Evolutionary conservation across 1,139 yeast species (phyloP), one percentile per base, ranked within the genome.

Genomic region (Entelexis paramagnoliae): DNA sequence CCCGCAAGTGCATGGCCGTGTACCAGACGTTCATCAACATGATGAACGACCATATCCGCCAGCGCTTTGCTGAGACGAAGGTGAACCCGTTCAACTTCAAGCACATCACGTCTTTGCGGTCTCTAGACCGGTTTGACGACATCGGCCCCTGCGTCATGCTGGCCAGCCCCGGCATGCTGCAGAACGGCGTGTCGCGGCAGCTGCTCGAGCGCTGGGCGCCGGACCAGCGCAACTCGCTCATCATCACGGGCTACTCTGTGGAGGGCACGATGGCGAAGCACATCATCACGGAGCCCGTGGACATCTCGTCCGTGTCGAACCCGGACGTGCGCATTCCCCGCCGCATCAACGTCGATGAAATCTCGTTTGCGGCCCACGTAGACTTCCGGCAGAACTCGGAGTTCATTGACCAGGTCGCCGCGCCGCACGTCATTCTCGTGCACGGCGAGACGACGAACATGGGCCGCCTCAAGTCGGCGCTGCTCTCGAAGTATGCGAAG

Each of bases 401-500:
- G 55, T 91, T 91, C 62, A 91, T 91, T 52, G 96, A 89, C 61
- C 73, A 80, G 56, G 87, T 91, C 6, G 83, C 83, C 55, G 95
- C 99, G 0, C 77, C 78, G 57, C 81, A 83, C 54, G 65, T 72
- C 47, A 87, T 91, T 55, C 74, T 91, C 54, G 99, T 91, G 1
- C 99, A 91, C 66, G 99, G 99, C n/a, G 99, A 91, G 64, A 81
- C 94, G 2, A 88, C 86, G 60, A 96, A 96, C 29, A 91, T 91
- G 98, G 98, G 97, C 53, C 80, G 98, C 64, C 72, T 91, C 51
- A 91, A 91, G 66, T 85, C 96, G 26, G 98, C 98, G 0, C 72
- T 91, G 44, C 71, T 88, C 60, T 86, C 96, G 54, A 88, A 88
- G 66, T 93, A 89, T 63, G 76, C 89, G 8, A 77, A 80, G 46